Base-by-base conservation (phyloP, 805 yeast genomes). In the Martiniozyma abietophila region DNA sequence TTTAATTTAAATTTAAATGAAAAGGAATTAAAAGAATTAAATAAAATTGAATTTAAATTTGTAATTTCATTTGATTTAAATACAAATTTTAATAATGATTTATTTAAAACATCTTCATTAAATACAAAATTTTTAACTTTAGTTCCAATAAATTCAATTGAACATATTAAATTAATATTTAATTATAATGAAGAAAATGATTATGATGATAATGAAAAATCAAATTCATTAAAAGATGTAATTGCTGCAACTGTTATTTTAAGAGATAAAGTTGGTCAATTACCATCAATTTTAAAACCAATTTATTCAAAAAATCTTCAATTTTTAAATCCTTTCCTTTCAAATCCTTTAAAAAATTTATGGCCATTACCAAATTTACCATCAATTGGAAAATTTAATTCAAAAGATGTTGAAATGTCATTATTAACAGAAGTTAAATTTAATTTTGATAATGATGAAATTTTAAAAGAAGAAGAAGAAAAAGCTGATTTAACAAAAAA, bases 291-390 rank as follows among this genome's bases (percentile, higher is more conserved):
- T 48, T 54, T 85, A 31, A 67, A 81, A 50, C 88, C 92, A 11
- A 71, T 82, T 15, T 84, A 80, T 53, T 64, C 73, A 25, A 78
- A 76, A 44, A 70, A 78, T 38, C 63, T 86, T 43, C 63, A 65
- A 6, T 81, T 73, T 47, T 61, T 88, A 33, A 58, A 64, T 2
- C 67, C 67, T 22, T 85, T 88, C 76, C 61, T 84, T 22, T 29
- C 43, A 2, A 43, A 48, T 50, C 44, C 57, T 16, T 17, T 56
- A 4, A 38, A 44, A 12, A 36, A 40, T 5, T 62, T 69, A 6
- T 86, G 95, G 95, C 89, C 88, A 4, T 59, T 86, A 27, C 92
- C 95, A 0, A 83, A 80, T 30, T 60, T 82, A 41, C 69, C 84
- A 3, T 51, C 64, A 2, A 72, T 85, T 5, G 75, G 79, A 2